Conservation (phyloP, 768 basidiomycete species). For the Collybiopsis confluens region DNA sequence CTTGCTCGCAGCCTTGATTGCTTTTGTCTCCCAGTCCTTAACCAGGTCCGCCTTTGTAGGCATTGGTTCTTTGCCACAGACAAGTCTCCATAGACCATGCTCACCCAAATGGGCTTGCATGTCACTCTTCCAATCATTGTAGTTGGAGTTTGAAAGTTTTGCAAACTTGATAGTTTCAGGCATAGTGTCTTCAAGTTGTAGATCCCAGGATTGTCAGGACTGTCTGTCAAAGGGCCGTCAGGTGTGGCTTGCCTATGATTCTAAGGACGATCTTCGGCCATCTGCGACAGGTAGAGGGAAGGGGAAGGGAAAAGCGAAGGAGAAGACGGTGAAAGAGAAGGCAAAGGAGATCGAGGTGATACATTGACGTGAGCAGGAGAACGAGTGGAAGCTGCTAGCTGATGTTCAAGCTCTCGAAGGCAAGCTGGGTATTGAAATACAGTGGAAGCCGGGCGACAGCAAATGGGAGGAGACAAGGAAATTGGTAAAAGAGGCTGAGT, state of each 20-base stretch:
- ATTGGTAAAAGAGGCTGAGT: background rate
- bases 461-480: background rate
- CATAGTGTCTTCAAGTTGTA: no score
- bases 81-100: no score
- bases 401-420: background rate
- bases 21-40: no score
- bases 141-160: no score
- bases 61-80: no score
- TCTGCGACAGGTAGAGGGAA: background rate
- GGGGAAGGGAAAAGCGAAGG: background rate
- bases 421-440: background rate
- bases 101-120: background rate
- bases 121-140: background rate
- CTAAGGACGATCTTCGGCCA: background rate
- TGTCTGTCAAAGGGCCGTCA: no score
- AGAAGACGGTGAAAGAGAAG: background rate
- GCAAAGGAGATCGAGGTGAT: background rate
- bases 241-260: background rate
- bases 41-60: no score
- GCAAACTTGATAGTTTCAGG: no score
- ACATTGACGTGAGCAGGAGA: background rate
- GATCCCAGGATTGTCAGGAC: no score
- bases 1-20: no score
- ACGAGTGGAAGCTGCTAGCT: background rate
- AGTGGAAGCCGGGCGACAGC: background rate